Evolutionary conservation across 805 yeast species (phyloP).

Genomic region (Sugiyamaella mastotermitis): DNA sequence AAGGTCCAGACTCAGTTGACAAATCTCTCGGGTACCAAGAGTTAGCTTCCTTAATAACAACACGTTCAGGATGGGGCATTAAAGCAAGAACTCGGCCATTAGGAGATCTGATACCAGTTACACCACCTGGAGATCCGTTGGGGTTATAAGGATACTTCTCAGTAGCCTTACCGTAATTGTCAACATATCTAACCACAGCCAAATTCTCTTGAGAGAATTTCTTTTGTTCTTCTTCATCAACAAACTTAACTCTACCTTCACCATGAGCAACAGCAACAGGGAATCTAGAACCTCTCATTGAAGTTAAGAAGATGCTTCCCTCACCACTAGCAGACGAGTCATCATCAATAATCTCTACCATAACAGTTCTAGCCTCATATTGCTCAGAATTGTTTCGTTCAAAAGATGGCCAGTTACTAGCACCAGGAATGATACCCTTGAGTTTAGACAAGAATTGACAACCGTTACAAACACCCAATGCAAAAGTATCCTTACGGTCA

Average conservation of each 20-base stretch:
- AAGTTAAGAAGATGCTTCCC: conserved; percentile 66
- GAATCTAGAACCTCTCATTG: conserved; percentile 87
- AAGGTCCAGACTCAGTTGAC: conserved; percentile 85
- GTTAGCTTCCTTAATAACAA: conserved; percentile 77
- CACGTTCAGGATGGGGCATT: conserved; percentile 99
- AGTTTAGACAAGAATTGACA: conserved; percentile 92
- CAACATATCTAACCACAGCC: conserved; percentile 73
- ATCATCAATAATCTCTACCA: conserved; percentile 71
- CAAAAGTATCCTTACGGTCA: conserved; percentile 85
- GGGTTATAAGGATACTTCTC: conserved; percentile 90
- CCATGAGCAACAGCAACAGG: conserved; percentile 99
- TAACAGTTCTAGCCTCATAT: conserved; percentile 89
- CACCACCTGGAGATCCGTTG: conserved; percentile 90
- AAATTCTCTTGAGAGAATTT: conserved; percentile 44
- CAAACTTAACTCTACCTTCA: conserved; percentile 87
- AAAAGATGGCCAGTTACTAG: conserved; percentile 92
- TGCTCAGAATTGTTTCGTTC: conserved; percentile 90
- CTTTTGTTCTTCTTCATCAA: conserved; percentile 38
- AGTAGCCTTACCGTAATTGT: conserved; percentile 82
- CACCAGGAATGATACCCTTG: conserved; percentile 83
- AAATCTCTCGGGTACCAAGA: conserved; percentile 78
- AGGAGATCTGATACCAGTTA: conserved; percentile 83
- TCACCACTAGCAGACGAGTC: conserved; percentile 34
- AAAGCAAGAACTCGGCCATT: conserved; percentile 94
- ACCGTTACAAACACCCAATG: conserved; percentile 98